Conservation (phyloP, 768 basidiomycete species). For the Auriscalpium vulgare region DNA sequence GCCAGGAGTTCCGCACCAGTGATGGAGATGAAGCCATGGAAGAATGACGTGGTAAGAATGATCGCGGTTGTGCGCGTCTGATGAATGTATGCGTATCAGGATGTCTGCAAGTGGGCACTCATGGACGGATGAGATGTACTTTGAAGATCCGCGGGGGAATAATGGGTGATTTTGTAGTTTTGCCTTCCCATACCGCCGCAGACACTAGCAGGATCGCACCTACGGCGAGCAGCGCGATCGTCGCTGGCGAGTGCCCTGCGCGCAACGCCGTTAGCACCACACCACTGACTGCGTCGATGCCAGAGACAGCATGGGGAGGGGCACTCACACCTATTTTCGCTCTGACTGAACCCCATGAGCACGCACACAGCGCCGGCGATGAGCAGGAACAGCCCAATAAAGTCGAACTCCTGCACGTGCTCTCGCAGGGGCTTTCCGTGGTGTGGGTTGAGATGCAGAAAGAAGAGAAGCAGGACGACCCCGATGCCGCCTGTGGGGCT, state of each 20-base stretch:
- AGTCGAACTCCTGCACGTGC: slow-evolving; percentile 30
- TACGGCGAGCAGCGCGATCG: slow-evolving; percentile 29
- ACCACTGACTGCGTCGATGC: too few relatives aligned
- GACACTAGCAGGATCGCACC: slow-evolving; percentile 25
- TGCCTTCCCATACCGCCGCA: slow-evolving; percentile 27
- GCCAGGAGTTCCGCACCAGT: slow-evolving; percentile 14
- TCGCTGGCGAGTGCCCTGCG: slow-evolving; percentile 23
- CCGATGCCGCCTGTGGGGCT: slow-evolving; percentile 31
- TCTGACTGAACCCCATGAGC: slow-evolving; percentile 30
- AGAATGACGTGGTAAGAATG: slow-evolving; percentile 24
- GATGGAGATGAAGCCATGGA: slow-evolving; percentile 28
- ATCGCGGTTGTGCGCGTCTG: slow-evolving; percentile 32
- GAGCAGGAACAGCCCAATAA: slow-evolving; percentile 28
- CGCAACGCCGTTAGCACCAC: neutral
- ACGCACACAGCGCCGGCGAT: slow-evolving; percentile 30
- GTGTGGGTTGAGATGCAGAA: slow-evolving; percentile 29
- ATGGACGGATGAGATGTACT: slow-evolving; percentile 6
- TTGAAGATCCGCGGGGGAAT: slow-evolving; percentile 33
- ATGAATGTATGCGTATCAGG: too few relatives aligned
- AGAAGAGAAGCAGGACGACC: slow-evolving; percentile 24
- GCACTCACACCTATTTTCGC: slow-evolving; percentile 24
- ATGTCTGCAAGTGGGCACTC: too few relatives aligned
- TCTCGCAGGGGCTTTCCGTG: slow-evolving; percentile 23
- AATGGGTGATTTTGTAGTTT: slow-evolving; percentile 28
- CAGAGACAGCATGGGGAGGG: too few relatives aligned